These are phyloP conservation scores for Lathyrus aphaca DNA, from an alignment of 306 rosid genomes.

Conservation along the genomic window DNA sequence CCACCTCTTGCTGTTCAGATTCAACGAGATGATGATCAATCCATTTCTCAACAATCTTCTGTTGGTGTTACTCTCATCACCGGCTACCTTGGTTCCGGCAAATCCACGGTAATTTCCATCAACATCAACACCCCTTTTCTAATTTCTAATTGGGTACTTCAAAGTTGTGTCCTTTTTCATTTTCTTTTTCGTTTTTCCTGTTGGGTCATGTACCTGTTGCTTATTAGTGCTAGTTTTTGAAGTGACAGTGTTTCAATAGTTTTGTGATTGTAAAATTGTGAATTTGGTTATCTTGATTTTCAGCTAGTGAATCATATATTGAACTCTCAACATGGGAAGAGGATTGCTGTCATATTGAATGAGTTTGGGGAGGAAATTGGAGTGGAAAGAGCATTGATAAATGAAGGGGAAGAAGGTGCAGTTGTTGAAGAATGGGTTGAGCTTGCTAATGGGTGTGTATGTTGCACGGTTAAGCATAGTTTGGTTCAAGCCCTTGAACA, in stretches of 20 bases:
- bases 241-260: slow-evolving; percentile 13
- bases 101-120: slow-evolving; percentile 69
- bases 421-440: slow-evolving; percentile 99
- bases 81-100: slow-evolving; percentile 96
- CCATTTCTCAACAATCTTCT: slow-evolving; percentile 42
- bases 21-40: slow-evolving; percentile 32
- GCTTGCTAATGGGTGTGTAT: slow-evolving; percentile 89
- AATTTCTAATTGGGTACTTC: slow-evolving; percentile 29
- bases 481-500: slow-evolving; percentile 95
- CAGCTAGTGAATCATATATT: slow-evolving; percentile 85
- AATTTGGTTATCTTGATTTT: slow-evolving; percentile 27
- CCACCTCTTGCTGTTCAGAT: slow-evolving; percentile 85
- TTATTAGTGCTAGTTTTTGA: neutral
- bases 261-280: slow-evolving; percentile 23
- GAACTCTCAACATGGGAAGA: slow-evolving; percentile 85
- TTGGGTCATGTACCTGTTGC: slow-evolving; percentile 1
- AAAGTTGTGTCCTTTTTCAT: slow-evolving; percentile 21
- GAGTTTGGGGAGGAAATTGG: slow-evolving; percentile 98
- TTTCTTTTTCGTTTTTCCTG: neutral
- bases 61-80: slow-evolving; percentile 95
- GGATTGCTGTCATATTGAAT: slow-evolving; percentile 90
- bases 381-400: slow-evolving; percentile 94
- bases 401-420: slow-evolving; percentile 91
- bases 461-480: slow-evolving; percentile 91
- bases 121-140: neutral